These are phyloP conservation scores for Oryza officinalis DNA, from an alignment of 176 grass and related monocot species.

Conservation along the genomic window DNA sequence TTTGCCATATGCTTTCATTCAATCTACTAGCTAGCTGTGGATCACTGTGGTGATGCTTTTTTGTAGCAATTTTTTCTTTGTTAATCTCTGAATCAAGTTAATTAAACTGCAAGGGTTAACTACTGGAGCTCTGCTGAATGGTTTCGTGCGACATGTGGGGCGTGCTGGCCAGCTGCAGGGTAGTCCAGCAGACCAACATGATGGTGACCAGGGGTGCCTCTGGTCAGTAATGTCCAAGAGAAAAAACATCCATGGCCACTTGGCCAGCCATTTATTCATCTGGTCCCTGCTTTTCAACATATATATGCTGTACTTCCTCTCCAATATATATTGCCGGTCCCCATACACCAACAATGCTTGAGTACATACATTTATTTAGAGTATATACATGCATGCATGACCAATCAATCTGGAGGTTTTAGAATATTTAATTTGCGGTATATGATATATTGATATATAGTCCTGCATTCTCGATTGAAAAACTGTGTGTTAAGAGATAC, in stretches of 20 bases:
- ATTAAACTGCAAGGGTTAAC: not conserved
- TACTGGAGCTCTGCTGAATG: not conserved
- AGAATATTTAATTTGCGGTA: too few species aligned
- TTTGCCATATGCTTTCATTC: not conserved
- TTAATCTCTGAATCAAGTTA: not conserved
- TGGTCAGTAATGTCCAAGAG: not conserved
- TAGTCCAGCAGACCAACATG: not conserved
- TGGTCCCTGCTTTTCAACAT: not conserved
- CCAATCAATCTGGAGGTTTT: not conserved
- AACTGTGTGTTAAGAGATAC: too few species aligned
- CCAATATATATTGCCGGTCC: not conserved
- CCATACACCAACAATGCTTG: not conserved
- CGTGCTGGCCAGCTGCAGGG: not conserved
- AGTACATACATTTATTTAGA: too few species aligned
- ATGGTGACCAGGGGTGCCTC: not conserved
- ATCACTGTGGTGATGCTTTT: not conserved
- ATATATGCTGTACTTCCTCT: not conserved
- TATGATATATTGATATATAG: too few species aligned
- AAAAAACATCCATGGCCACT: not conserved
- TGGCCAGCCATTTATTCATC: not conserved
- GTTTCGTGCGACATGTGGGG: not conserved
- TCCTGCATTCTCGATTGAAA: too few species aligned
- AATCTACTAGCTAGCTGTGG: not conserved
- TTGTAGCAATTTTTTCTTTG: not conserved
- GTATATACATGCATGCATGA: not conserved